Base-by-base conservation (phyloP, 768 basidiomycete species). In the Strobilomyces echinocephalus region DNA sequence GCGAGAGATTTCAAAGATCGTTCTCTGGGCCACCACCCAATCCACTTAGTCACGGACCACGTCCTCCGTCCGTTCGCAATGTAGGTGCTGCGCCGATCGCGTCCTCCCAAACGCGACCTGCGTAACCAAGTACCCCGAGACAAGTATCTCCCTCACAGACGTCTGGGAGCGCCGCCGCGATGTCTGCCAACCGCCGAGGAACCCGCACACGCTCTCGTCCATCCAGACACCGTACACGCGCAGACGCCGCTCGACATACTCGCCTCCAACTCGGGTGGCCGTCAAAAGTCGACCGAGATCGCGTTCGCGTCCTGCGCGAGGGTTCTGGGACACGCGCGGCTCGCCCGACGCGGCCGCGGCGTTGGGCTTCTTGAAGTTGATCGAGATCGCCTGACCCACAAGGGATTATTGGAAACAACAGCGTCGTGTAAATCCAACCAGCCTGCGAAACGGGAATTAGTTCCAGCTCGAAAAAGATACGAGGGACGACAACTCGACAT, bases 301-400 rank as follows among this genome's bases (percentile, higher is more conserved):
- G 16, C 43, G 16, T 18, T n/a, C 16, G 18, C 44, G 18, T 5
- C 15, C 10, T 11, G 28, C 12, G 43, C n/a, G 9, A 12, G 7
- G 31, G 31, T 28, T 46, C 44, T 46, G 50, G 9, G 58, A 58
- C 2, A 33, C 35, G 12, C 24, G 24, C 14, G 20, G 35, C 11
- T 21, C 31, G n/a, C 8, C 10, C 46, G 35, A 4, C 40, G 18
- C 7, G 31, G 21, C 21, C 5, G 40, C 16, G 16, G 47, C 47
- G 35, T 10, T 15, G 31, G 28, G 16, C 15, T 24, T 44, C 46
- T 59, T 53, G 43, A 56, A 49, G 35, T 41, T 46, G 11, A 60
- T 52, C 12, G 33, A 53, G 34, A 59, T 49, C 16, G 38, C 34
- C 34, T 59, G 24, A 24, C 38, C n/a, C 28, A 28, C 28, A 8